Conservation (phyloP, 176 grass and related monocot species). For the Juncus effusus region DNA sequence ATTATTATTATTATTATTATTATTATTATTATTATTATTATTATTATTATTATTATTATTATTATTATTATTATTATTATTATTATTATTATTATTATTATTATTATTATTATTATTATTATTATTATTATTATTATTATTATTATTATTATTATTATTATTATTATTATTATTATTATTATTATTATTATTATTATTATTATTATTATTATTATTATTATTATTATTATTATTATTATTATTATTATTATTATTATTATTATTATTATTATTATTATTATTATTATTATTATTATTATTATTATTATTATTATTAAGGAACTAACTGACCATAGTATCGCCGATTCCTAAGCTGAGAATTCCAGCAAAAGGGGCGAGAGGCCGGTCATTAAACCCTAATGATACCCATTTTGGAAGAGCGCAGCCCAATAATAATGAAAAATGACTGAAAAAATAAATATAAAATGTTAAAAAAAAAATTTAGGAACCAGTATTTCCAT, state of each 20-base stretch:
- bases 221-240: neutral
- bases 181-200: neutral
- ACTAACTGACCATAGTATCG: slow-evolving; percentile 74
- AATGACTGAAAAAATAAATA: slow-evolving; percentile 42
- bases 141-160: neutral
- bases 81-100: too few species aligned
- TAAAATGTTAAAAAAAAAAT: slow-evolving; percentile 15
- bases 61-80: neutral
- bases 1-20: too few species aligned
- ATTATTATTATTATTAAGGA: too few species aligned
- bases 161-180: too few species aligned
- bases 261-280: neutral
- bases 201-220: neutral
- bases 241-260: too few species aligned
- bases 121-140: neutral
- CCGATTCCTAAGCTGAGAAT: slow-evolving; percentile 99
- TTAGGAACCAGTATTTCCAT: too few species aligned
- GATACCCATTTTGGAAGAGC: slow-evolving; percentile 98
- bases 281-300: too few species aligned
- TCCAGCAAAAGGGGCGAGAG: slow-evolving; percentile 83
- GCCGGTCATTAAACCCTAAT: slow-evolving; percentile 77
- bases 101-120: neutral
- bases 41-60: neutral
- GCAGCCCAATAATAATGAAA: slow-evolving; percentile 86
- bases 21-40: neutral